Evolutionary conservation across 2,329 filamentous ascomycete genomes (phyloP).

Genomic region (Paraphaeosphaeria minitans): DNA sequence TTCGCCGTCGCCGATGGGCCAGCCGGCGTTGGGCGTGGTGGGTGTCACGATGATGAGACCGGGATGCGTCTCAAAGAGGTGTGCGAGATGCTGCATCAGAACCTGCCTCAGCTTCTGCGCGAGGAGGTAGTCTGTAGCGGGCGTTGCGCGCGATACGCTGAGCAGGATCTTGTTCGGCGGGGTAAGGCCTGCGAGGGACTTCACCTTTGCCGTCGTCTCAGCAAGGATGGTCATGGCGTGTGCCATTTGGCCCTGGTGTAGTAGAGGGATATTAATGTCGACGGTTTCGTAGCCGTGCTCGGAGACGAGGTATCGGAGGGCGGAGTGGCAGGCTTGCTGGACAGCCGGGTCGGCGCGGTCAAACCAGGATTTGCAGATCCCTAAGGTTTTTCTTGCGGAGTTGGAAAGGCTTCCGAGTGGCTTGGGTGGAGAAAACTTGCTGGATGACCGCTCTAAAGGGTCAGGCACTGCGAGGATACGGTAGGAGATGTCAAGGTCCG

Average conservation of each 20-base stretch:
- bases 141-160: slow-evolving; percentile 66
- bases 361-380: slow-evolving; percentile 72
- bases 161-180: slow-evolving; percentile 73
- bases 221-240: slow-evolving; percentile 78
- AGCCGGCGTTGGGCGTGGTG: slow-evolving; percentile 76
- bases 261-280: slow-evolving; percentile 68
- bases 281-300: slow-evolving; percentile 60
- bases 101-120: slow-evolving; percentile 75
- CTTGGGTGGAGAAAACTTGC: slow-evolving; percentile 63
- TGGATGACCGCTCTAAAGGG: slow-evolving; percentile 63
- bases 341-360: slow-evolving; percentile 70
- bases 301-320: slow-evolving; percentile 63
- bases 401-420: slow-evolving; percentile 48
- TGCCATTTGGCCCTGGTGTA: slow-evolving; percentile 74
- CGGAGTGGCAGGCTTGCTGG: slow-evolving; percentile 63
- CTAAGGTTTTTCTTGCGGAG: slow-evolving; percentile 63
- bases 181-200: slow-evolving; percentile 62
- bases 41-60: slow-evolving; percentile 80
- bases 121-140: slow-evolving; percentile 71
- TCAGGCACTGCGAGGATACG: slow-evolving; percentile 77
- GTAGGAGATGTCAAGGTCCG: slow-evolving; percentile 83
- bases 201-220: slow-evolving; percentile 64
- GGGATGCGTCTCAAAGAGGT: slow-evolving; percentile 71
- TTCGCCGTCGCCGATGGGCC: slow-evolving; percentile 71
- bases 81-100: slow-evolving; percentile 78